Evolutionary conservation across 2,329 filamentous ascomycete species (phyloP), one percentile per base, ranked within the genome.

Genomic region (Sclerotinia sclerotiorum): DNA sequence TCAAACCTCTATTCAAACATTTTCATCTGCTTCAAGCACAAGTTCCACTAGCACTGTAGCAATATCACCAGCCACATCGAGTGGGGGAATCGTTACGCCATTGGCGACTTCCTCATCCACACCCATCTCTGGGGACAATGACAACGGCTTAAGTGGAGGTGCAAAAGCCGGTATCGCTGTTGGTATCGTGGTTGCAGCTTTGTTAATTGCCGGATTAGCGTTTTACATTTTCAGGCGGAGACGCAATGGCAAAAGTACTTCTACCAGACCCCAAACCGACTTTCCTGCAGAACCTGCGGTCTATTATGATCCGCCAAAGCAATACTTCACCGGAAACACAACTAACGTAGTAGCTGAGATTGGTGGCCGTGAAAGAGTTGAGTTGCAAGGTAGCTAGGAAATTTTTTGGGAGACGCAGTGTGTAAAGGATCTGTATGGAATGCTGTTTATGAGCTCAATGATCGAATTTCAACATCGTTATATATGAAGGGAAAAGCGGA

Each of bases 161-260:
- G 49, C 49, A 65, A 55, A 65, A 44, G 32, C 48, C 19, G 49
- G 62, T 17, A 65, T 65, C 44, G 49, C 62, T 42, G 62, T 55
- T 21, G 62, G 62, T 55, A 2, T 7, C 15, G 49, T 17, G 3
- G 32, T 11, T 17, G 35, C 35, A 17, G 61, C 24, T 21, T 15
- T 64, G 17, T 55, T 29, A 5, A 44, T 29, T n/a, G 3, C 49
- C 8, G 35, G 61, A 5, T 39, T 39, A 8, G 35, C 49, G 24
- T 55, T 42, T n/a, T 24, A 54, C 27, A 2, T 64, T 15, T 29
- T 54, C 48, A 64, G 48, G 35, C 48, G 61, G n/a, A 39, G 35
- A 17, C 48, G 48, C 15, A 7, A 29, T 39, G n/a, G 21, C 19
- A 24, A 54, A 42, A 27, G 7, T 54, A 3, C 17, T 17, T 39